Base-by-base conservation (phyloP, 176 grass and related monocot genomes). In the Musa troglodytarum region DNA sequence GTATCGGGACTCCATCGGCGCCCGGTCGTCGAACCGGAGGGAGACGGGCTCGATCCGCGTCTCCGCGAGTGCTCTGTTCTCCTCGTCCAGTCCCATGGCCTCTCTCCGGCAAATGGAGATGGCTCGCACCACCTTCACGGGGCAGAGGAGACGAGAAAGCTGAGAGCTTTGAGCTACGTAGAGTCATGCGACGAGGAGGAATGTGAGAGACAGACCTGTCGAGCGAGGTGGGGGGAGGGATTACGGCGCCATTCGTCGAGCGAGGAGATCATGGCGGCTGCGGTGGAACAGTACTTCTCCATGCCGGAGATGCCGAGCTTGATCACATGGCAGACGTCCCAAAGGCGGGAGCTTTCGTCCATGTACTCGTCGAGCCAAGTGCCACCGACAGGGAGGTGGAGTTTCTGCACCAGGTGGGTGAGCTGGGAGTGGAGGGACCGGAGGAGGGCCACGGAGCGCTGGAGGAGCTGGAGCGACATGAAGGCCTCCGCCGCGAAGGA, bases 301-400 rank as follows among this genome's bases (percentile, higher is more conserved):
- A 76, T 51, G n/a, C 74, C 74, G 11, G 58, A 63, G 12, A 76
- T 65, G 19, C 74, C 74, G 58, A 65, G 74, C 58, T 76, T 76
- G 55, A 64, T 63, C 13, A 76, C 58, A 24, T 75, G 73, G 73
- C 73, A 75, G 54, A 56, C 54, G 53, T 75, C 54, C 73, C 74
- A 76, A 24, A 76, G 74, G 58, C 58, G 74, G 43, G 74, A 76
- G 19, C 57, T 65, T 11, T 76, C 74, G 43, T 76, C 55, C 74
- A 76, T 63, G 58, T 76, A 76, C 43, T 76, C 74, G 58, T 63
- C 74, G 20, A 76, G 74, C 74, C 75, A 77, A 29, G 65, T 77
- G 17, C 61, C 75, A 1, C 75, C 75, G 7, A 50, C 61, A 13
- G 75, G 75, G 34, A 77, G 75, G 75, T 77, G 75, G 59, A 77